Conservation (phyloP, 2,329 filamentous ascomycete species). For the Penicillium olsonii region DNA sequence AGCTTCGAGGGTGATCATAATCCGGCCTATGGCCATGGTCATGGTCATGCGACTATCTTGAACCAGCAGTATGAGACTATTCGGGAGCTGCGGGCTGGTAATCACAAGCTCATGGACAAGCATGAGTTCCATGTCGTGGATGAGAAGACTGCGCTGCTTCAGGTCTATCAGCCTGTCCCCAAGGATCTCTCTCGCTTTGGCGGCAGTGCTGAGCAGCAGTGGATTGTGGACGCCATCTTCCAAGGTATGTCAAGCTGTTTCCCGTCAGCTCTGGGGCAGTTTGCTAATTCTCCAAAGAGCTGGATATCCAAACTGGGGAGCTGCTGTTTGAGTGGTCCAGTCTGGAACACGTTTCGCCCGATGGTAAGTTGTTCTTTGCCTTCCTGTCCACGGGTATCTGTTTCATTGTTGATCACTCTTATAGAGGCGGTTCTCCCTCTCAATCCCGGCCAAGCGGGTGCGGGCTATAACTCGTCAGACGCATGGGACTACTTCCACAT, state of each 20-base stretch:
- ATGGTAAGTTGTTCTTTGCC: slow-evolving; percentile 41
- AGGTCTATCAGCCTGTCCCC: slow-evolving; percentile 56
- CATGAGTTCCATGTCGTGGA: slow-evolving; percentile 60
- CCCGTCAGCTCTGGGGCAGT: background rate
- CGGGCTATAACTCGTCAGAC: slow-evolving; percentile 39
- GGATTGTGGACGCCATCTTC: slow-evolving; percentile 58
- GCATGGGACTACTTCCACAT: slow-evolving; percentile 57
- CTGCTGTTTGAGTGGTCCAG: slow-evolving; percentile 62
- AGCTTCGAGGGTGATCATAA: slow-evolving; percentile 58
- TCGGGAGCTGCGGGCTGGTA: slow-evolving; percentile 51
- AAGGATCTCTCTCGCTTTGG: slow-evolving; percentile 50
- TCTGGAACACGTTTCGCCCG: slow-evolving; percentile 57
- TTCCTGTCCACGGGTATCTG: slow-evolving; percentile 2
- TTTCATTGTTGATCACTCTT: background rate
- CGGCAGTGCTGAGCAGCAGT: slow-evolving; percentile 51
- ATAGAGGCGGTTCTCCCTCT: slow-evolving; percentile 50
- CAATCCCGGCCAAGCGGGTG: slow-evolving; percentile 47
- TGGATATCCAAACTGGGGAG: slow-evolving; percentile 56
- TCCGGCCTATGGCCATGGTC: slow-evolving; percentile 54
- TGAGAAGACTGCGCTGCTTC: slow-evolving; percentile 55
- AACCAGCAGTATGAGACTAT: slow-evolving; percentile 58
- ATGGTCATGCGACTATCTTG: slow-evolving; percentile 57
- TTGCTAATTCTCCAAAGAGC: slow-evolving; percentile 21
- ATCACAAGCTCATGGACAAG: slow-evolving; percentile 53
- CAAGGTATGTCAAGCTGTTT: slow-evolving; percentile 55